Evolutionary conservation across 768 basidiomycete species (phyloP).

Genomic region (Infundibulicybe gibba): DNA sequence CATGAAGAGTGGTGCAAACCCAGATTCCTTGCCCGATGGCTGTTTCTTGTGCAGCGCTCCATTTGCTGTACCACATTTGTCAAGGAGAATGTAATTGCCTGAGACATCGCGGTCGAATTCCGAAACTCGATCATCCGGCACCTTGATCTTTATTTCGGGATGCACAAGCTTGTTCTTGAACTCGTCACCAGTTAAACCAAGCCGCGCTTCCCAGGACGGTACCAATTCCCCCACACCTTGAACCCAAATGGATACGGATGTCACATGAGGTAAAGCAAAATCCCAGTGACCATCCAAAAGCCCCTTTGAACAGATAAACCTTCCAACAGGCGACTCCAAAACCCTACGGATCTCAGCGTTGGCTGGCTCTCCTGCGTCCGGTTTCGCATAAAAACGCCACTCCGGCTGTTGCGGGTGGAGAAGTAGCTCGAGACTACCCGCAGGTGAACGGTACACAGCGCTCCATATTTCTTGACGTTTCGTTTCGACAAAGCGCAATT

Average conservation of each 20-base stretch:
- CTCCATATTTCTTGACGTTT: slow-evolving; percentile 91
- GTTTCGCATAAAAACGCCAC: slow-evolving; percentile 81
- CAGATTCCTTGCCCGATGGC: slow-evolving; percentile 33
- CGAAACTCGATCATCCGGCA: slow-evolving; percentile 39
- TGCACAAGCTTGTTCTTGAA: slow-evolving; percentile 68
- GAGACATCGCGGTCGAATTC: slow-evolving; percentile 78
- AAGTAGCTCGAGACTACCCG: slow-evolving; percentile 70
- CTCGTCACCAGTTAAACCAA: slow-evolving; percentile 66
- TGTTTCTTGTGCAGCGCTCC: slow-evolving; percentile 73
- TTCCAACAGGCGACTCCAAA: slow-evolving; percentile 73
- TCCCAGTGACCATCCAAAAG: slow-evolving; percentile 78
- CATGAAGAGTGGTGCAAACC: slow-evolving; percentile 67
- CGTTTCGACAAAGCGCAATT: slow-evolving; percentile 79
- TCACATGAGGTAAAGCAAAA: slow-evolving; percentile 65
- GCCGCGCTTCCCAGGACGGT: slow-evolving; percentile 80
- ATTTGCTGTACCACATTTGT: slow-evolving; percentile 88
- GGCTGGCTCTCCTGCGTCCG: slow-evolving; percentile 64
- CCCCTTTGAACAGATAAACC: slow-evolving; percentile 52
- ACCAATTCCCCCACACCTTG: slow-evolving; percentile 65
- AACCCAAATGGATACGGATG: slow-evolving; percentile 56
- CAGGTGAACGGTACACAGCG: slow-evolving; percentile 69
- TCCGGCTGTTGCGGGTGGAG: slow-evolving; percentile 76
- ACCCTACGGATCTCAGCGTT: slow-evolving; percentile 77
- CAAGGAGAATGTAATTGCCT: slow-evolving; percentile 74
- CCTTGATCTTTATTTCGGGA: slow-evolving; percentile 61